Conservation (phyloP, 1,139 yeast genomes). For the Lipomyces yarrowii region DNA sequence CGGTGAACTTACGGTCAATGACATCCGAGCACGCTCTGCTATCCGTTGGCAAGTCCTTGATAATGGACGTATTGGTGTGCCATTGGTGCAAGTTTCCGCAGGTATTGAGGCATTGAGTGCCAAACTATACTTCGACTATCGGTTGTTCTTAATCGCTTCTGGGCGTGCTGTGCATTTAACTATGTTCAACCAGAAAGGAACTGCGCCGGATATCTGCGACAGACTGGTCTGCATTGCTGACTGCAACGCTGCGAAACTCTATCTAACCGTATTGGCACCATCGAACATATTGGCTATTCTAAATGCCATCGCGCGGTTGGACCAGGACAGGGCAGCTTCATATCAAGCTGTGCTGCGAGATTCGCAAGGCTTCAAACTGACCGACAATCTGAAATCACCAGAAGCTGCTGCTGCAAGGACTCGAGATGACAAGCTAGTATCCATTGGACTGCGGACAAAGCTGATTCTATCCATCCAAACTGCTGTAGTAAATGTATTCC, state of each 20-base stretch:
- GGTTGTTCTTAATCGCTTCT: slow-evolving; percentile 70
- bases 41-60: slow-evolving; percentile 64
- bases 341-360: slow-evolving; percentile 73
- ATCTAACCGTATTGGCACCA: slow-evolving; percentile 80
- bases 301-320: slow-evolving; percentile 69
- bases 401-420: neutral
- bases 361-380: slow-evolving; percentile 41
- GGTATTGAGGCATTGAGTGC: slow-evolving; percentile 59
- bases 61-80: slow-evolving; percentile 55
- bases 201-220: slow-evolving; percentile 55
- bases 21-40: slow-evolving; percentile 62
- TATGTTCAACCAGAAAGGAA: slow-evolving; percentile 66
- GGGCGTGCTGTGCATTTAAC: slow-evolving; percentile 56
- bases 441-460: slow-evolving; percentile 52
- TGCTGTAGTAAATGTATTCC: slow-evolving; percentile 66
- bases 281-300: slow-evolving; percentile 78
- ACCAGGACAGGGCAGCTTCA: slow-evolving; percentile 70
- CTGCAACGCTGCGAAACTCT: slow-evolving; percentile 61
- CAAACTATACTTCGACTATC: slow-evolving; percentile 78
- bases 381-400: neutral
- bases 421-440: slow-evolving; percentile 7
- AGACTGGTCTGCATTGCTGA: slow-evolving; percentile 60
- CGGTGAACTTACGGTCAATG: slow-evolving; percentile 58
- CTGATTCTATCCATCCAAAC: slow-evolving; percentile 61
- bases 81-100: slow-evolving; percentile 65